Evolutionary conservation across 2,329 filamentous ascomycete genomes (phyloP).

Genomic region (Paraphoma sp.): DNA sequence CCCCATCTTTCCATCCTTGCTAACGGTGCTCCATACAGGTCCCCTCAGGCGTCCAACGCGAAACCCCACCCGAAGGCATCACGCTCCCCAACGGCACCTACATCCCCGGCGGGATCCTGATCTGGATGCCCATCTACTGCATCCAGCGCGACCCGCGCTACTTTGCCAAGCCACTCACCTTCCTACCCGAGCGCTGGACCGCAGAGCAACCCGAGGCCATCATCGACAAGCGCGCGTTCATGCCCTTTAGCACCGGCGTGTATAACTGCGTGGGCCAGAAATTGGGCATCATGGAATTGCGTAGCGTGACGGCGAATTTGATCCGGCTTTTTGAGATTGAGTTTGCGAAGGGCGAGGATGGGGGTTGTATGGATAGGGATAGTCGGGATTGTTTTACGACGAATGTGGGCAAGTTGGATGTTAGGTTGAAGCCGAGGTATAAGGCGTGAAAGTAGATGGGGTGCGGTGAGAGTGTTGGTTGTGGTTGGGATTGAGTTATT

Average conservation of each 20-base stretch:
- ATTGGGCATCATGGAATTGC: conserved; percentile 70
- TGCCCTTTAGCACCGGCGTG: conserved; percentile 71
- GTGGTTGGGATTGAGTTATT: too few species aligned
- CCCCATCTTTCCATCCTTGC: not conserved
- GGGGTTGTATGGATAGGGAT: conserved; percentile 17
- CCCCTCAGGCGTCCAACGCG: conserved; percentile 39
- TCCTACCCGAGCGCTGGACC: conserved; percentile 43
- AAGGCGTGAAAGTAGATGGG: conserved; percentile 5
- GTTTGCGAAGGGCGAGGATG: conserved; percentile 36
- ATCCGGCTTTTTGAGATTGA: conserved; percentile 66
- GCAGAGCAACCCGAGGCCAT: conserved; percentile 25
- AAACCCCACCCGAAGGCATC: conserved; percentile 42
- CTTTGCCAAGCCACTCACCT: conserved; percentile 28
- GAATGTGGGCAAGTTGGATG: conserved; percentile 39
- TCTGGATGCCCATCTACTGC: conserved; percentile 40
- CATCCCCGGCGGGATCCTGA: conserved; percentile 36
- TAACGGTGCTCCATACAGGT: conserved; percentile 22
- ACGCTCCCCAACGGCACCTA: conserved; percentile 36
- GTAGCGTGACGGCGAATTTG: conserved; percentile 64
- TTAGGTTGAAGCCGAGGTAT: conserved; percentile 26
- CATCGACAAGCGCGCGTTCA: conserved; percentile 64
- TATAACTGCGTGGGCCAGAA: conserved; percentile 75
- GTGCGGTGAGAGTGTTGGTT: not conserved
- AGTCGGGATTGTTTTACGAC: conserved; percentile 39
- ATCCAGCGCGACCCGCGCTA: conserved; percentile 39